phyloP scores from a whole-genome alignment of 306 rosid genomes.

The Prunus campanulata region DNA sequence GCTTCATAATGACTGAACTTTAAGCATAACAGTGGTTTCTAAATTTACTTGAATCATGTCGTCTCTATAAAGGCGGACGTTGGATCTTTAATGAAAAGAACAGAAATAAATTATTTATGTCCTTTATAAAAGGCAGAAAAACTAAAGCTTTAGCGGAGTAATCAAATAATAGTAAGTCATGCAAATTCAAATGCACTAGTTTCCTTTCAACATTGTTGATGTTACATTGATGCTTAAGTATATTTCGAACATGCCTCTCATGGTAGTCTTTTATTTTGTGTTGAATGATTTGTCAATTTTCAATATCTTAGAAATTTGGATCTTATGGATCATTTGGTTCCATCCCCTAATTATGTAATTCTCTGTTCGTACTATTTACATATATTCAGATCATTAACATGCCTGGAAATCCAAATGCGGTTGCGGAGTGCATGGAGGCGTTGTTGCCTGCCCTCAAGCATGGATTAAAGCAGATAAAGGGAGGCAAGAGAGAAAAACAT shows the following conservation, averaged over 20 bases:
- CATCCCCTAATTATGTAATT: background rate
- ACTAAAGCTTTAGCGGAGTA: background rate
- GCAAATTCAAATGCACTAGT: background rate
- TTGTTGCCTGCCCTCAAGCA: conserved; percentile 88
- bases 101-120: background rate
- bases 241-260: background rate
- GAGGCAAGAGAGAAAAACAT: conserved; percentile 89
- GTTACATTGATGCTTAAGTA: background rate
- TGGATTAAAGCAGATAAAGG: conserved; percentile 79
- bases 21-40: background rate
- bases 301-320: no score
- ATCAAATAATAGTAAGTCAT: background rate
- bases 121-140: background rate
- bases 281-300: background rate
- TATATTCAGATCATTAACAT: conserved; percentile 56
- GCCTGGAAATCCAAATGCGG: conserved; percentile 98
- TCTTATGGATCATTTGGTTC: background rate
- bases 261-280: no score
- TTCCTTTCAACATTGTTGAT: background rate
- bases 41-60: background rate
- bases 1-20: background rate
- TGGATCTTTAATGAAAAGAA: background rate
- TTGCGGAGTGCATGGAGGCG: conserved; percentile 88
- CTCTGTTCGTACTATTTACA: background rate
- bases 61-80: background rate